Evolutionary conservation across 192 early-diverging fungal genomes (phyloP).

Genomic region (Linnemannia elongata): DNA sequence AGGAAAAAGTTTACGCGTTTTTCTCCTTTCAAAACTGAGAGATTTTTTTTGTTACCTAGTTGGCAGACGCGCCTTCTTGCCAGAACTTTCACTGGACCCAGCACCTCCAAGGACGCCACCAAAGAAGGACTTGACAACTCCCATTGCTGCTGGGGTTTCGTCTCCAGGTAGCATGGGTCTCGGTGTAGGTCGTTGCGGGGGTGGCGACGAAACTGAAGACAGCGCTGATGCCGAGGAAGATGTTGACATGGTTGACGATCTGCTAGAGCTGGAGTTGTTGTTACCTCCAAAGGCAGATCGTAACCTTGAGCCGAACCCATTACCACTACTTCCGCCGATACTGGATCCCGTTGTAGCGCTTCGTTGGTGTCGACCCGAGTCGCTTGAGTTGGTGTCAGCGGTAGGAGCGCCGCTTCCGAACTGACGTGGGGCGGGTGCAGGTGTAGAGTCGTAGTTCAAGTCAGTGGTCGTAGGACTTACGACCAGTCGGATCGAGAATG

Average conservation of each 20-base stretch:
- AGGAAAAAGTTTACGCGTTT: neutral
- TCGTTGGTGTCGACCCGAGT: constrained; percentile 12
- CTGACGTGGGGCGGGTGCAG: constrained; percentile 9
- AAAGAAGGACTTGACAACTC: constrained; percentile 70
- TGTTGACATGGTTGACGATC: neutral
- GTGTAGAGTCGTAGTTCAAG: constrained; percentile 6
- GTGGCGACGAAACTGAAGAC: neutral
- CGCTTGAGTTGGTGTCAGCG: neutral
- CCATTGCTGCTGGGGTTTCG: constrained; percentile 41
- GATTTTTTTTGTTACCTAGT: constrained; percentile 58
- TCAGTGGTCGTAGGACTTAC: constrained; percentile 29
- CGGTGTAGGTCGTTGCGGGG: neutral
- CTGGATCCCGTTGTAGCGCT: neutral
- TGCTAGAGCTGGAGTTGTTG: constrained; percentile 1
- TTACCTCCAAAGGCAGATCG: constrained; percentile 30
- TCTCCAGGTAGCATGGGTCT: constrained; percentile 10
- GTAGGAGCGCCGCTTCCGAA: constrained; percentile 35
- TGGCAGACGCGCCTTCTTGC: constrained; percentile 71
- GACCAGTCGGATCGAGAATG: constrained; percentile 70
- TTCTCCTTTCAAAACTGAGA: neutral
- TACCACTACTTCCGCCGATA: neutral
- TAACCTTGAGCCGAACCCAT: constrained; percentile 42
- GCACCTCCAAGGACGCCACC: constrained; percentile 65
- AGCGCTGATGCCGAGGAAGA: constrained; percentile 13
- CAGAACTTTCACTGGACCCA: constrained; percentile 41